A percentile compares a stretch with the other conserved stretches of the same genome.
Evolutionary conservation across 2,329 filamentous ascomycete species (phyloP).

Genomic region (Rasamsonia emersonii): DNA sequence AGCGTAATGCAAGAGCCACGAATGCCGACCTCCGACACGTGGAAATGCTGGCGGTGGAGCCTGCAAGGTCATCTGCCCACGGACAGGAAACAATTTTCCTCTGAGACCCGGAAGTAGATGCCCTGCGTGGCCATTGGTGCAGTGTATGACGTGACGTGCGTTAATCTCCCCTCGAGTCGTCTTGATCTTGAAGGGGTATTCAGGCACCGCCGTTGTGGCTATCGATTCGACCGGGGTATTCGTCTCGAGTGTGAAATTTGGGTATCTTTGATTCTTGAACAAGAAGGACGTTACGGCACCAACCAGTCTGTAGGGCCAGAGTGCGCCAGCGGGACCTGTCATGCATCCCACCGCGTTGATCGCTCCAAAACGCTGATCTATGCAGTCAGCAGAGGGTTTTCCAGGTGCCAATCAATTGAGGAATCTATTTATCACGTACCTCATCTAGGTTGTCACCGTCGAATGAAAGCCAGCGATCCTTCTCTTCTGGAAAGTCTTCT

Average conservation of each 20-base stretch:
- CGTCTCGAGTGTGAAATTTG: slow-evolving; percentile 22
- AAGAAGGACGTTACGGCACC: slow-evolving; percentile 18
- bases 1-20: slow-evolving; percentile 24
- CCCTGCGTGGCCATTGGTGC: slow-evolving; percentile 35
- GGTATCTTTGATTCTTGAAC: slow-evolving; percentile 15
- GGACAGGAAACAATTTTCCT: slow-evolving; percentile 30
- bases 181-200: slow-evolving; percentile 19
- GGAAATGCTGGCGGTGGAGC: slow-evolving; percentile 15
- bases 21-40: slow-evolving; percentile 13
- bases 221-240: slow-evolving; percentile 20
- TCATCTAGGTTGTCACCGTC: slow-evolving; percentile 11
- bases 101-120: slow-evolving; percentile 34
- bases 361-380: slow-evolving; percentile 9
- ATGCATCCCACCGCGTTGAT: slow-evolving; percentile 11
- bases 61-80: slow-evolving; percentile 39
- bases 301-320: slow-evolving; percentile 31
- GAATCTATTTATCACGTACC: slow-evolving; percentile 8
- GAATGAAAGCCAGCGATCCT: slow-evolving; percentile 5
- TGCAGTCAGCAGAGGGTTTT: background rate
- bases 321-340: slow-evolving; percentile 21
- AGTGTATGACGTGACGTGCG: slow-evolving; percentile 31
- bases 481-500: slow-evolving; percentile 9
- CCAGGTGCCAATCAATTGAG: slow-evolving; percentile 1
- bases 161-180: slow-evolving; percentile 30
- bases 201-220: background rate